Evolutionary conservation across 1,284 basidiomycete species (phyloP), one percentile per base, ranked within the genome.

Genomic region (Testicularia cyperi): DNA sequence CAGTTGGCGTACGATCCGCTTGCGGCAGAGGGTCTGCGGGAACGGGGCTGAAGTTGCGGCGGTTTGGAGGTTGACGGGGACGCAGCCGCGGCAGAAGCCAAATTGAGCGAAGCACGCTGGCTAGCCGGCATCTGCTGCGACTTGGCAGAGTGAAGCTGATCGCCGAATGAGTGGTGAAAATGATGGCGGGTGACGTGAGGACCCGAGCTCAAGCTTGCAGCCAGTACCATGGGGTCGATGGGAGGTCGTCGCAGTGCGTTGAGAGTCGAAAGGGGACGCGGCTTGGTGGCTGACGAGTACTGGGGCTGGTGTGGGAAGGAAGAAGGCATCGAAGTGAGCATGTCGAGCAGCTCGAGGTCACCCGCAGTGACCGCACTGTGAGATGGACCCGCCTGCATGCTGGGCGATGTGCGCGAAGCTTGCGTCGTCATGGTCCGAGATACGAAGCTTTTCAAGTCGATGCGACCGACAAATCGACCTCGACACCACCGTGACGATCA

Each of bases 181-280:
- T 74, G 72, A 44, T 72, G 70, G 5, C 70, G 52, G 18, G 70
- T 74, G 39, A 73, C 61, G 20, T 73, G 67, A 3, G 70, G 72
- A 16, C 67, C 68, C 3, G 70, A 69, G 38, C 49, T 60, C 6
- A 74, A 49, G 38, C 61, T 66, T 2, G 72, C 72, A 10, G 69
- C 70, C 15, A 73, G 47, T 29, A 74, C 62, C 55, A 73, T 68
- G 12, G 72, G 72, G 39, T 74, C 72, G 36, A 74, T 66, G 27
- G 72, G 58, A 2, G 70, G 70, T 15, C 72, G 32, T n/a, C 72
- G 43, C 3, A 74, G 53, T 19, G 70, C 70, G n/a, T 68, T 54
- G 33, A 72, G 63, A 5, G 70, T 71, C 7, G 68, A 65, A 2
- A 74, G 49, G 13, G 64, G 61, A 10, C 55, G 38, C 0, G 38